Evolutionary conservation across 2,329 filamentous ascomycete species (phyloP).

Genomic region (Trichoderma asperellum): DNA sequence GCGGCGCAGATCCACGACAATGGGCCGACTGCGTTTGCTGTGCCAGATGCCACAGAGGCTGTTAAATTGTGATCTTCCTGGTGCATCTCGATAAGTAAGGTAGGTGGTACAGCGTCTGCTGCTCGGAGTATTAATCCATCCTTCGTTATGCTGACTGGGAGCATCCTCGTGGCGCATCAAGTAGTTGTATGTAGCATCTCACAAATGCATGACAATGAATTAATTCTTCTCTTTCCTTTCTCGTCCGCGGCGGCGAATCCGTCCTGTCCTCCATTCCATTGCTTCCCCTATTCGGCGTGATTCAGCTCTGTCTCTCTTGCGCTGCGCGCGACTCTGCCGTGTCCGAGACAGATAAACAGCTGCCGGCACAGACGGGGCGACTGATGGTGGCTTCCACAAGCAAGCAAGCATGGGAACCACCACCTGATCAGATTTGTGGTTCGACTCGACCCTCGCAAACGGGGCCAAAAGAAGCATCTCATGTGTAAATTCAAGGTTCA

Average conservation of each 20-base stretch:
- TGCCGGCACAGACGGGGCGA: neutral
- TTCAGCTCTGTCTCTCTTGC: neutral
- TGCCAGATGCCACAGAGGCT: neutral
- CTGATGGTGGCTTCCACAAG: slow-evolving; percentile 2
- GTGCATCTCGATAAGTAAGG: slow-evolving; percentile 9
- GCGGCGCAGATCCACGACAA: slow-evolving; percentile 4
- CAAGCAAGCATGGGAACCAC: neutral
- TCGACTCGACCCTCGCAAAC: neutral
- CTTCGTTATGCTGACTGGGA: neutral
- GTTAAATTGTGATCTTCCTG: slow-evolving; percentile 18
- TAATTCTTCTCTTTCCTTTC: neutral
- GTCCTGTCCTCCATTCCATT: neutral
- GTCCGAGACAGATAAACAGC: slow-evolving; percentile 1
- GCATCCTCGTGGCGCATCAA: neutral
- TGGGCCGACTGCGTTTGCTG: slow-evolving; percentile 6
- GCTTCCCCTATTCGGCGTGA: neutral
- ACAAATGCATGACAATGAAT: neutral
- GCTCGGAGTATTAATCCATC: neutral
- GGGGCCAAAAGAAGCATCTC: slow-evolving; percentile 4
- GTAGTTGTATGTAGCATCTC: neutral
- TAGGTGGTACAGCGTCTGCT: neutral
- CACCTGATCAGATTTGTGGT: slow-evolving; percentile 14
- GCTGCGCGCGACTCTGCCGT: neutral
- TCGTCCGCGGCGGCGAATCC: neutral
- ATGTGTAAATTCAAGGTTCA: slow-evolving; percentile 13